A percentile compares a stretch with the other conserved stretches of the same genome.
phyloP scores from a whole-genome alignment of 2,329 filamentous ascomycete genomes.

The Clarireedia paspali region DNA sequence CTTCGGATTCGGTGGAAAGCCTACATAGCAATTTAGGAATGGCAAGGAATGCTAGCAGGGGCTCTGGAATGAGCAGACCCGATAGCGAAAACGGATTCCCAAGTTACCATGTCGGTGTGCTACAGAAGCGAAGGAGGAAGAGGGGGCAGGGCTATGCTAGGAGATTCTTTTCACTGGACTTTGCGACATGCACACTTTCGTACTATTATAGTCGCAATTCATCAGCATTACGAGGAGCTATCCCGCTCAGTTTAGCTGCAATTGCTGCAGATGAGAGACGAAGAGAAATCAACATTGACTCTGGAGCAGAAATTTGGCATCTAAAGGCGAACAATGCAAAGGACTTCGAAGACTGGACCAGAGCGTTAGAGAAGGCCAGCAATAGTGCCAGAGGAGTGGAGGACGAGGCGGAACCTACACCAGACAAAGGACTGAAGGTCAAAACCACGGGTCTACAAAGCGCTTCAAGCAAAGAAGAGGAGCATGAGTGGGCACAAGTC shows the following conservation, averaged over 20 bases:
- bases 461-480: conserved; percentile 45
- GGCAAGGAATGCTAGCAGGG: conserved; percentile 30
- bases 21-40: conserved; percentile 42
- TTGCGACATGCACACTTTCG: conserved; percentile 85
- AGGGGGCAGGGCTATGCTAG: conserved; percentile 88
- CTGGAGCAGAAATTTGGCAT: conserved; percentile 95
- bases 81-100: conserved; percentile 36
- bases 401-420: conserved; percentile 18
- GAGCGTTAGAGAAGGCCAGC: conserved; percentile 76
- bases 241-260: conserved; percentile 84
- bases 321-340: conserved; percentile 72
- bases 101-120: conserved; percentile 71
- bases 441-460: conserved; percentile 24
- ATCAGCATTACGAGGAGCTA: conserved; percentile 82
- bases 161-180: conserved; percentile 93
- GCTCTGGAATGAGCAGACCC: conserved; percentile 46
- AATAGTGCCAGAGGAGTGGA: conserved; percentile 52
- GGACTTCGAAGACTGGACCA: conserved; percentile 84
- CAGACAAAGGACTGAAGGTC: conserved; percentile 27
- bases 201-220: conserved; percentile 96
- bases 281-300: conserved; percentile 92
- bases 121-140: conserved; percentile 88
- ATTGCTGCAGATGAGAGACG: conserved; percentile 83
- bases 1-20: conserved; percentile 53
- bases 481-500: conserved; percentile 79